Evolutionary conservation across 148 eudicot species (phyloP), one percentile per base, ranked within the genome.

Genomic region (Vaccinium macrocarpon): DNA sequence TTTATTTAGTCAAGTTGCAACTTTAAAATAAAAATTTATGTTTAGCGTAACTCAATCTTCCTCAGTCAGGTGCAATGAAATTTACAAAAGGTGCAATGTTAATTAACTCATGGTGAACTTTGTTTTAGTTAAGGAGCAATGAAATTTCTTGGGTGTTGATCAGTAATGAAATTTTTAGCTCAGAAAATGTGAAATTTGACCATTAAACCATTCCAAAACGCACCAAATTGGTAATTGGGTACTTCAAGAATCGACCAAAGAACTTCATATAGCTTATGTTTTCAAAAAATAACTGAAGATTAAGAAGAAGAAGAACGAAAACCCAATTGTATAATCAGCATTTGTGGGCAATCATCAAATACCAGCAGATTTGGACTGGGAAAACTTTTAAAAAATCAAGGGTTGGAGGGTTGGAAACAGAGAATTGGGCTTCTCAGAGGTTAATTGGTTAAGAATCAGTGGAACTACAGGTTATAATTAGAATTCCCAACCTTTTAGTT

Each of bases 171-270:
- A n/a, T n/a, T n/a, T n/a, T n/a, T n/a, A n/a, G n/a, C n/a, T n/a
- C n/a, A n/a, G n/a, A n/a, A n/a, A n/a, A n/a, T n/a, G n/a, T n/a
- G n/a, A n/a, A n/a, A n/a, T n/a, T n/a, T n/a, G n/a, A n/a, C n/a
- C n/a, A n/a, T n/a, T n/a, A n/a, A n/a, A n/a, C n/a, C n/a, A n/a
- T n/a, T n/a, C n/a, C n/a, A n/a, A n/a, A n/a, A n/a, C n/a, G n/a
- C n/a, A n/a, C n/a, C n/a, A n/a, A n/a, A n/a, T n/a, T n/a, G n/a
- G n/a, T n/a, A n/a, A n/a, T n/a, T n/a, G n/a, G n/a, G n/a, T n/a
- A n/a, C n/a, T n/a, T n/a, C n/a, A n/a, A n/a, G 27, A 59, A 75
- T 23, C 85, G 46, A 57, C 61, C 80, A 75, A 57, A 38, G 1
- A 75, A 75, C 53, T 18, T 4, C 52, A 32, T 35, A 8, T 27